phyloP scores from a whole-genome alignment of 768 basidiomycete genomes.

The Lactifluus piperatus region DNA sequence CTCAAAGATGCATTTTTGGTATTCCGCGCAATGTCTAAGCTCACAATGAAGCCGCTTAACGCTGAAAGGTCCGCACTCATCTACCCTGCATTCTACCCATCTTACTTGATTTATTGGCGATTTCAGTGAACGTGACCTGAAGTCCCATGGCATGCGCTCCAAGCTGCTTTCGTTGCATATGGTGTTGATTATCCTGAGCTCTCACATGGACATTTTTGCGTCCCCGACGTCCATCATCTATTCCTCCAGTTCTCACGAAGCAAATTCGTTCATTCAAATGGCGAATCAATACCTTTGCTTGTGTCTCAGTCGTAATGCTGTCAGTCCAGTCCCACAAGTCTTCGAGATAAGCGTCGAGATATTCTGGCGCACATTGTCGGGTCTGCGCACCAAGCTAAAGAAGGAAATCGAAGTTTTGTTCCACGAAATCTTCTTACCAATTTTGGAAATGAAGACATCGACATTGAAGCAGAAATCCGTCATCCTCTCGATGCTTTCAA shows the following conservation, averaged over 20 bases:
- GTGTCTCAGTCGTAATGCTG: slow-evolving; percentile 87
- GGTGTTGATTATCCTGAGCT: slow-evolving; percentile 83
- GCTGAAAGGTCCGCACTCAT: slow-evolving; percentile 65
- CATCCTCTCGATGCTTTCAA: slow-evolving; percentile 79
- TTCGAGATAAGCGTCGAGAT: slow-evolving; percentile 98
- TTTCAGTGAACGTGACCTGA: slow-evolving; percentile 84
- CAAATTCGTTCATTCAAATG: slow-evolving; percentile 85
- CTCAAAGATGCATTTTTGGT: slow-evolving; percentile 98
- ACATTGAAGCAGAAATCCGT: slow-evolving; percentile 92
- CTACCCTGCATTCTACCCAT: neutral
- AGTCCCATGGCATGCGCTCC: slow-evolving; percentile 95
- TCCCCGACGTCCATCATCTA: slow-evolving; percentile 87
- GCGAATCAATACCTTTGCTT: slow-evolving; percentile 95
- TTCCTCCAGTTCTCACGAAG: slow-evolving; percentile 81
- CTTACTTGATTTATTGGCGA: slow-evolving; percentile 17
- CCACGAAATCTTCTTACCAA: slow-evolving; percentile 97
- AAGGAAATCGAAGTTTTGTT: slow-evolving; percentile 99
- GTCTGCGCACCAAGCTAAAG: slow-evolving; percentile 95
- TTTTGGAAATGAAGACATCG: slow-evolving; percentile 95
- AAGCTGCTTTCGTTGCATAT: slow-evolving; percentile 92
- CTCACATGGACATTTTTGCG: slow-evolving; percentile 84
- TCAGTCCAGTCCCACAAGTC: slow-evolving; percentile 90
- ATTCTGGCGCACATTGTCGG: slow-evolving; percentile 92
- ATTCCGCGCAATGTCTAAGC: slow-evolving; percentile 91
- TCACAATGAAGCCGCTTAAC: slow-evolving; percentile 95